Conservation (phyloP, 805 yeast species). For the Yamadazyma endophytica region DNA sequence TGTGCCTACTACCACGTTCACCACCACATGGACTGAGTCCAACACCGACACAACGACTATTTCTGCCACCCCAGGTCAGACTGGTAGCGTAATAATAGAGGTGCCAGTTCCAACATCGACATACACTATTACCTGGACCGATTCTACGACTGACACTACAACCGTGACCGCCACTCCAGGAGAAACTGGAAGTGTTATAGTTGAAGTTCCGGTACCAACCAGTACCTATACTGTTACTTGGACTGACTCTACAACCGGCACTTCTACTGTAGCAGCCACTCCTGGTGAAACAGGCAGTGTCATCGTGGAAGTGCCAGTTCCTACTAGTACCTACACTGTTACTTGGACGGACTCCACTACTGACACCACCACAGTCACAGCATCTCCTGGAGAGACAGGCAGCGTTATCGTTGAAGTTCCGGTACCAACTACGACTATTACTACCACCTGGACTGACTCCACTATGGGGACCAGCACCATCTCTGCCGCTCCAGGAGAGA, state of each 20-base stretch:
- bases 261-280: conserved; percentile 12
- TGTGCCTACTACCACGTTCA: conserved; percentile 13
- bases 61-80: conserved; percentile 14
- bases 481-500: conserved; percentile 12
- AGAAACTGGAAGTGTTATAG: conserved; percentile 18
- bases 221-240: conserved; percentile 10
- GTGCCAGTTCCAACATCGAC: conserved; percentile 17
- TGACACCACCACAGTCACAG: conserved; percentile 11
- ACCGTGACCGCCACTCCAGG: conserved; percentile 16
- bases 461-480: conserved; percentile 16
- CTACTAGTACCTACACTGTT: conserved; percentile 13
- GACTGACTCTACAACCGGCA: conserved; percentile 12
- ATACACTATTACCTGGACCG: conserved; percentile 11
- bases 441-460: conserved; percentile 17
- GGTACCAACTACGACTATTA: conserved; percentile 10
- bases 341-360: conserved; percentile 12
- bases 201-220: conserved; percentile 17
- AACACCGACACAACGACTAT: conserved; percentile 8
- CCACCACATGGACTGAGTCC: conserved; percentile 10
- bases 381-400: conserved; percentile 9
- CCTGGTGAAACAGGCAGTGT: conserved; percentile 18
- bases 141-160: conserved; percentile 6
- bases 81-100: conserved; percentile 17
- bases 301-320: conserved; percentile 11
- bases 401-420: conserved; percentile 14